Evolutionary conservation across 2,329 filamentous ascomycete genomes (phyloP).

Genomic region (Meredithiella fracta): DNA sequence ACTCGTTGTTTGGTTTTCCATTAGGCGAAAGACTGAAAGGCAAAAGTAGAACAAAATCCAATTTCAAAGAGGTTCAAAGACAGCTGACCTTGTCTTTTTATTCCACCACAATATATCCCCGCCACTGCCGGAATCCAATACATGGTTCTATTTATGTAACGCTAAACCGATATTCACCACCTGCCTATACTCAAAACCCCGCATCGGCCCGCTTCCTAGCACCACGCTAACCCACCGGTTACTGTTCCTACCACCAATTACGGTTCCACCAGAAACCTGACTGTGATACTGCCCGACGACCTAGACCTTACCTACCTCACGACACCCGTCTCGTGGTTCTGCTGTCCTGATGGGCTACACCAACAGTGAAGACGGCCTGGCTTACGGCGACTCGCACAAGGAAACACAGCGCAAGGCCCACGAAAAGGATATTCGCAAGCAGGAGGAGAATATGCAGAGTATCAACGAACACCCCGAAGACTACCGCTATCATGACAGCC

Average conservation of each 20-base stretch:
- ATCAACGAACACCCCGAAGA: conserved; percentile 2
- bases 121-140: background rate
- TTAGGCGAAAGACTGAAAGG: background rate
- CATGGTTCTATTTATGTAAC: background rate
- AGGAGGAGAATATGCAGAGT: conserved; percentile 4
- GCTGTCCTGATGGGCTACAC: conserved; percentile 4
- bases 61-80: no score
- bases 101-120: background rate
- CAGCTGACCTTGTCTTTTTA: no score
- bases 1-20: background rate
- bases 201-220: background rate
- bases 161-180: background rate
- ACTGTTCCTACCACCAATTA: background rate
- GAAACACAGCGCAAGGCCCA: conserved; percentile 9
- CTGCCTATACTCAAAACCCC: background rate
- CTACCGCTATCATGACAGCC: background rate
- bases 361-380: conserved; percentile 11
- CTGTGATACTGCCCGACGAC: background rate
- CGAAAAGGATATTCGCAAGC: conserved; percentile 8
- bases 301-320: background rate
- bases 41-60: background rate
- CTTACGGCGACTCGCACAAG: conserved; percentile 13
- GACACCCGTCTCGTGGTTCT: background rate
- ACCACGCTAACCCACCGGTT: background rate
- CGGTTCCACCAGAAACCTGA: background rate